Base-by-base conservation (phyloP, 2,329 filamentous ascomycete species). In the Malbranchea cinnamomea region DNA sequence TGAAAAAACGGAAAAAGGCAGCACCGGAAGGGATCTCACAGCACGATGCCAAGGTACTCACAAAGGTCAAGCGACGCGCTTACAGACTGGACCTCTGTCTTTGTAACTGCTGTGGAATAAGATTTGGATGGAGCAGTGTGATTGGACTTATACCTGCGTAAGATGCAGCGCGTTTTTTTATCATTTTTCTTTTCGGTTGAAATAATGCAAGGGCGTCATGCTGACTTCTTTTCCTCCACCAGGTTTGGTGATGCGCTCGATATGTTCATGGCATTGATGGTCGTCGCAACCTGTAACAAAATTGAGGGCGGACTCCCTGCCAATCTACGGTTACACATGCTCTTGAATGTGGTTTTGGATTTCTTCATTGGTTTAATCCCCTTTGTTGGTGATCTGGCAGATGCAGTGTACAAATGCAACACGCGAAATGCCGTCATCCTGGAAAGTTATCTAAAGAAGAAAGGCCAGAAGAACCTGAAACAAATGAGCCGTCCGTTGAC, bases 61-160 rank as follows among this genome's bases (percentile, higher is more conserved):
- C 78, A 43, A 78, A 78, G 44, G 82, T 92, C 43, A 87, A 92
- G 54, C 71, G 78, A 44, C 69, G 78, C 35, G 84, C 89, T 19
- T 92, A 93, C 56, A 68, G 73, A 21, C 70, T 94, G 15, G 89
- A 95, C 54, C 78, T 83, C 63, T 71, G 69, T 32, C 68, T 93
- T 4, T 91, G 87, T 61, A 84, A 71, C 47, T 71, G 82, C 48
- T 71, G 78, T 40, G 83, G 84, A 24, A 67, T 92, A 35, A 71
- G 76, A 34, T 85, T 95, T 48, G 89, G 89, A 32, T 94, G 84
- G 83, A 73, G 80, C 30, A 79, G 77, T 43, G 69, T 93, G 34
- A 81, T 95, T 44, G 89, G 77, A 9, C 50, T 95, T 5, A 55
- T 95, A 32, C 89, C 89, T 43, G 71, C 71, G 70, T 83, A 67